phyloP scores from a whole-genome alignment of 768 basidiomycete species.

The Boletus tylopilopsis region DNA sequence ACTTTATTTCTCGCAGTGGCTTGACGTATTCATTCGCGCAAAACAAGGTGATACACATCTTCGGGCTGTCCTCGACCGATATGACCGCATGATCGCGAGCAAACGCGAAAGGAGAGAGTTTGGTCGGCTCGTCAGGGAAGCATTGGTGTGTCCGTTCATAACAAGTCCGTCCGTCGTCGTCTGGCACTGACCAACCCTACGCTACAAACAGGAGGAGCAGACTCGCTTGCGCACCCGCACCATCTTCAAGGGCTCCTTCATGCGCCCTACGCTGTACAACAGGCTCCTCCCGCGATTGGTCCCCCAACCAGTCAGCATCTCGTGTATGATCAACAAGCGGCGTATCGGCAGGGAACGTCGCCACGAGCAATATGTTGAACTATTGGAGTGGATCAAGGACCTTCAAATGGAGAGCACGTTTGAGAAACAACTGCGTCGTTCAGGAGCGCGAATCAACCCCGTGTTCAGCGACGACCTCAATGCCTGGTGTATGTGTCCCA shows the following conservation, averaged over 20 bases:
- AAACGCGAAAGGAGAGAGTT: slow-evolving; percentile 48
- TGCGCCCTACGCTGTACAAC: slow-evolving; percentile 63
- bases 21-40: slow-evolving; percentile 54
- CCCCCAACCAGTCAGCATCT: slow-evolving; percentile 72
- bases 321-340: slow-evolving; percentile 61
- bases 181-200: not conserved
- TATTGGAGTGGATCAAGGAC: slow-evolving; percentile 34
- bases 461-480: slow-evolving; percentile 26
- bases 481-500: slow-evolving; percentile 21
- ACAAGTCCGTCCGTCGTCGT: not conserved
- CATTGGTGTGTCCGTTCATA: slow-evolving; percentile 41
- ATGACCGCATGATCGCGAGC: slow-evolving; percentile 51
- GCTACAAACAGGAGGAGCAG: slow-evolving; percentile 50
- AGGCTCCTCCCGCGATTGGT: slow-evolving; percentile 73
- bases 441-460: slow-evolving; percentile 15
- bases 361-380: slow-evolving; percentile 29
- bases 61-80: slow-evolving; percentile 49
- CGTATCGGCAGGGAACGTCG: slow-evolving; percentile 44
- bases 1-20: slow-evolving; percentile 37
- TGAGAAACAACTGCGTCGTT: slow-evolving; percentile 29
- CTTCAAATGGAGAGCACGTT: slow-evolving; percentile 37
- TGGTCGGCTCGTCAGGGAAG: slow-evolving; percentile 44
- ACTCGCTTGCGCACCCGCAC: slow-evolving; percentile 52
- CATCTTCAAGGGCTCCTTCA: slow-evolving; percentile 65
- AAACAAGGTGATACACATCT: slow-evolving; percentile 47